These are phyloP conservation scores for Abelmoschus esculentus DNA, from an alignment of 345 rosid species.

Conservation along the genomic window DNA sequence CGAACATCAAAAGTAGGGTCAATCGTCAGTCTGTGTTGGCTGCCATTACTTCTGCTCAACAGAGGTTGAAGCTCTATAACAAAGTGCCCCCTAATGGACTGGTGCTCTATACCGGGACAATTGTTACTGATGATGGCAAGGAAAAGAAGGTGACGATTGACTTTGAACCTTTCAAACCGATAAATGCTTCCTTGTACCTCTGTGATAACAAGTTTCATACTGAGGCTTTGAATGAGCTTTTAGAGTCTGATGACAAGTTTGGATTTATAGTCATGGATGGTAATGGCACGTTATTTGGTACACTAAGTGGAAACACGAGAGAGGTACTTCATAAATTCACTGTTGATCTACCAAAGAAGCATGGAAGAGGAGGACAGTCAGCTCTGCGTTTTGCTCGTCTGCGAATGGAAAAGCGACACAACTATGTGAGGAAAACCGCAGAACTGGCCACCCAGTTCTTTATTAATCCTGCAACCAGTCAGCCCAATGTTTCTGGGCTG, in stretches of 20 bases:
- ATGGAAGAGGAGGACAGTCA: constrained; percentile 94
- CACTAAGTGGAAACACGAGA: constrained; percentile 83
- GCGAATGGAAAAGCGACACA: constrained; percentile 90
- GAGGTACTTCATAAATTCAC: constrained; percentile 87
- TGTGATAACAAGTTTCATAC: constrained; percentile 45
- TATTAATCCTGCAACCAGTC: constrained; percentile 85
- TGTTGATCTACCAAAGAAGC: constrained; percentile 90
- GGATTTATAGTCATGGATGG: constrained; percentile 55
- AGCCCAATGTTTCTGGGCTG: constrained; percentile 83
- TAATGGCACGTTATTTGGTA: constrained; percentile 82
- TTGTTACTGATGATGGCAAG: constrained; percentile 79
- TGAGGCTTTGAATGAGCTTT: not conserved
- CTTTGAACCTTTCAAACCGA: constrained; percentile 91
- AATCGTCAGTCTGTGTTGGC: constrained; percentile 89
- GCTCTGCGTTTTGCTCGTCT: constrained; percentile 96
- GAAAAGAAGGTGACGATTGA: constrained; percentile 92
- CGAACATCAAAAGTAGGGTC: constrained; percentile 89
- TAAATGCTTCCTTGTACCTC: constrained; percentile 77
- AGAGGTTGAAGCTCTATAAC: constrained; percentile 80
- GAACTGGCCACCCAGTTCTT: constrained; percentile 91
- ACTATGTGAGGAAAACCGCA: constrained; percentile 89
- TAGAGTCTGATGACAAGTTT: not conserved
- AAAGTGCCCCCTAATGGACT: constrained; percentile 88
- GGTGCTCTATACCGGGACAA: constrained; percentile 86
- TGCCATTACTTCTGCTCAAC: constrained; percentile 95